These are phyloP conservation scores for Ophiostoma sp. DNA, from an alignment of 2,329 filamentous ascomycete genomes.

Conservation along the genomic window DNA sequence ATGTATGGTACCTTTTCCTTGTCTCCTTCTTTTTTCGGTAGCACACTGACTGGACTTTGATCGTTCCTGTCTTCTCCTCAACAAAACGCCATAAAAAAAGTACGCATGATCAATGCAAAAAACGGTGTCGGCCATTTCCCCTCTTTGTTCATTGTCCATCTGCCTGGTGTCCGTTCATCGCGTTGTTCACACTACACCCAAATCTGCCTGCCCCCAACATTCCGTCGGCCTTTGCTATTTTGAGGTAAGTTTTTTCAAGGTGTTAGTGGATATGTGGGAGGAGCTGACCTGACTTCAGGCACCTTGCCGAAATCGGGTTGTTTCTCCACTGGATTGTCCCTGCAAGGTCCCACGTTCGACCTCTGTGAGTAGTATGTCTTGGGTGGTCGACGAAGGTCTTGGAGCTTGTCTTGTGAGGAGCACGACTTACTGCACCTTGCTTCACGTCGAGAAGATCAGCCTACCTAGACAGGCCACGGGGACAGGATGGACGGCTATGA, in stretches of 20 bases:
- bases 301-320: constrained; percentile 24
- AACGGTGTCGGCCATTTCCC: background rate
- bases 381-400: background rate
- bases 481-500: background rate
- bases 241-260: background rate
- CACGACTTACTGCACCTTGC: background rate
- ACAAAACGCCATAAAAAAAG: background rate
- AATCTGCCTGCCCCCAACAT: background rate
- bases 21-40: background rate
- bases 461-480: background rate
- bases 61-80: background rate
- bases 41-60: background rate
- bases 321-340: background rate
- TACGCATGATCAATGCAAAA: constrained; percentile 6
- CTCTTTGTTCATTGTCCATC: constrained; percentile 11
- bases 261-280: constrained; percentile 14
- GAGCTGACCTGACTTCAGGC: background rate
- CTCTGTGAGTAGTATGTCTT: background rate
- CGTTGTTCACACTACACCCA: background rate
- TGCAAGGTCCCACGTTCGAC: background rate
- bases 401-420: background rate
- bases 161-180: background rate
- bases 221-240: constrained; percentile 8
- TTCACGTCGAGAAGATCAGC: background rate
- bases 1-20: background rate